These are phyloP conservation scores for Nicotiana benthamiana DNA, from an alignment of 257 asterid species.

Conservation along the genomic window DNA sequence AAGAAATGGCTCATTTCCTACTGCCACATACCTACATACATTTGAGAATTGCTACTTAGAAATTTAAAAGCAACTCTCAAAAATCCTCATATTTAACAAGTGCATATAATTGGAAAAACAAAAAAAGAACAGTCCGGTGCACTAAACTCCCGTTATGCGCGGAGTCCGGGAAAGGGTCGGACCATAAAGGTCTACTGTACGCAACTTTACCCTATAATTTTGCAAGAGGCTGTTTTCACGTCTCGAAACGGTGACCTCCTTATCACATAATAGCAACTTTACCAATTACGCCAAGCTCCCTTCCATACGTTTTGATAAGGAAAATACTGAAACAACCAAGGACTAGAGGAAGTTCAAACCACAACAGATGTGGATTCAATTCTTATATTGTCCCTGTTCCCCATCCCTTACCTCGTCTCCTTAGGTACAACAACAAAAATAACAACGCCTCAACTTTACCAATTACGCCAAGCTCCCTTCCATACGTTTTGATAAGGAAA, in stretches of 20 bases:
- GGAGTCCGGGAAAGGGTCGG: no score
- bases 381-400: neutral
- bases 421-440: neutral
- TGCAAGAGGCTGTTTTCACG: no score
- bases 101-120: neutral
- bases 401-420: neutral
- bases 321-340: neutral
- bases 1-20: slow-evolving; percentile 17
- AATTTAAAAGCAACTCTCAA: neutral
- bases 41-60: neutral
- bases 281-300: no score
- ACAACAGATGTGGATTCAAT: neutral
- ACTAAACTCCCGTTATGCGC: no score
- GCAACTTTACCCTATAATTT: no score
- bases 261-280: no score
- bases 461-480: no score
- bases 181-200: no score
- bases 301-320: neutral
- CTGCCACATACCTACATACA: slow-evolving; percentile 5
- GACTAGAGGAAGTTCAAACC: neutral
- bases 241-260: no score
- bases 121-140: neutral
- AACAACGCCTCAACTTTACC: neutral
- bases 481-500: neutral
- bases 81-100: neutral